Base-by-base conservation (phyloP, 768 basidiomycete genomes). In the Hydnomerulius pinastri region DNA sequence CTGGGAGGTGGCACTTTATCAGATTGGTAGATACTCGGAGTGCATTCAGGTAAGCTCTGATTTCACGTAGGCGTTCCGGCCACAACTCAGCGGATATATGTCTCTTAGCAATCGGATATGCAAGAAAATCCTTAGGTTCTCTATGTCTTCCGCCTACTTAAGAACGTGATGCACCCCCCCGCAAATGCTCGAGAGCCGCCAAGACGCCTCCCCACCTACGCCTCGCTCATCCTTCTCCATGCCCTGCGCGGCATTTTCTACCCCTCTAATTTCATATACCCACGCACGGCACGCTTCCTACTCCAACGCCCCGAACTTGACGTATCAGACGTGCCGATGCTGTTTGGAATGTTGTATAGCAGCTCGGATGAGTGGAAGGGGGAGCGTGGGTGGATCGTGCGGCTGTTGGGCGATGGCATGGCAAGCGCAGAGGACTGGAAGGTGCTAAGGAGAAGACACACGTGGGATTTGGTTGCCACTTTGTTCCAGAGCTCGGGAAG, bases 281-380 rank as follows among this genome's bases (percentile, higher is more conserved):
- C 95, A 0, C 71, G 87, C 13, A 89, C 87, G 1, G 84, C 90
- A 1, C 80, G 89, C 4, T 98, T 97, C 77, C 79, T 98, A 5
- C 79, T 98, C 0, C 94, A 97, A 67, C 83, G 96, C 2, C 86
- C 92, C 0, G 79, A 83, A 47, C 71, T 98, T 6, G 95, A 98
- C 60, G 71, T 73, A 1, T 73, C 71, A 1, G 95, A 98, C 61
- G 90, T 98, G 0, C 96, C 96, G 0, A 85, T 98, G 85, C 70
- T 99, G 4, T 98, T 91, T 61, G 76, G 76, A 10, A 86, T 96
- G 83, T 74, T 98, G 4, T 97, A 92, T 64, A 91, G 88, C 58
- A 78, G 77, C 18, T 71, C 75, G 4, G 86, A 90, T 33, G 85
- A 86, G 12, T 93, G 90, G 87, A 87, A 83, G 70, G 87, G 84